phyloP scores from a whole-genome alignment of 768 basidiomycete genomes.

The Ephemerocybe angulata region DNA sequence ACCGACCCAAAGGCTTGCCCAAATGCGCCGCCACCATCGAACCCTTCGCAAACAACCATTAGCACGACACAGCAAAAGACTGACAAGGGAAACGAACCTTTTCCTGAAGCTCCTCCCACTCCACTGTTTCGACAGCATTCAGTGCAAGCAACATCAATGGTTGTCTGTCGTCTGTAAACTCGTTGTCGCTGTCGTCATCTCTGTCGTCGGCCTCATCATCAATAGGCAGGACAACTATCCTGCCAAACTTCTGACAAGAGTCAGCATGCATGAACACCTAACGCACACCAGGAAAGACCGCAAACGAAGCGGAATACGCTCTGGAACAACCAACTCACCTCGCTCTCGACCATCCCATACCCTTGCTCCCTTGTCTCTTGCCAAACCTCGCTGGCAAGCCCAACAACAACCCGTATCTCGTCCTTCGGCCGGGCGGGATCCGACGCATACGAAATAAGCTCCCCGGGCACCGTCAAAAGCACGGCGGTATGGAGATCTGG shows the following conservation, averaged over 20 bases:
- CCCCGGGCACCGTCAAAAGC: slow-evolving; percentile 69
- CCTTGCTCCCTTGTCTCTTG: slow-evolving; percentile 66
- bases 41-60: slow-evolving; percentile 29
- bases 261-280: slow-evolving; percentile 6
- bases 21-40: slow-evolving; percentile 40
- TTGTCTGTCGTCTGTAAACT: slow-evolving; percentile 27
- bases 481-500: slow-evolving; percentile 67
- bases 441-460: slow-evolving; percentile 64
- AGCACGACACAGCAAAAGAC: background rate
- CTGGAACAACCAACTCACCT: slow-evolving; percentile 46
- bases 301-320: no score
- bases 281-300: no score
- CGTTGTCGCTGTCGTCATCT: slow-evolving; percentile 7
- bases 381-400: slow-evolving; percentile 74
- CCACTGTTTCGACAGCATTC: slow-evolving; percentile 54
- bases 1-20: slow-evolving; percentile 41
- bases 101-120: slow-evolving; percentile 62
- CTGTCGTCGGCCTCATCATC: slow-evolving; percentile 48
- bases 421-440: slow-evolving; percentile 61
- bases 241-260: slow-evolving; percentile 50
- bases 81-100: slow-evolving; percentile 43
- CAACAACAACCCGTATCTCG: slow-evolving; percentile 68
- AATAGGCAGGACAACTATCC: slow-evolving; percentile 65
- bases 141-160: slow-evolving; percentile 71
- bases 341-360: slow-evolving; percentile 72